Evolutionary conservation across 1,284 basidiomycete genomes (phyloP), one percentile per base, ranked within the genome.

Genomic region (Chalciporus sp.): DNA sequence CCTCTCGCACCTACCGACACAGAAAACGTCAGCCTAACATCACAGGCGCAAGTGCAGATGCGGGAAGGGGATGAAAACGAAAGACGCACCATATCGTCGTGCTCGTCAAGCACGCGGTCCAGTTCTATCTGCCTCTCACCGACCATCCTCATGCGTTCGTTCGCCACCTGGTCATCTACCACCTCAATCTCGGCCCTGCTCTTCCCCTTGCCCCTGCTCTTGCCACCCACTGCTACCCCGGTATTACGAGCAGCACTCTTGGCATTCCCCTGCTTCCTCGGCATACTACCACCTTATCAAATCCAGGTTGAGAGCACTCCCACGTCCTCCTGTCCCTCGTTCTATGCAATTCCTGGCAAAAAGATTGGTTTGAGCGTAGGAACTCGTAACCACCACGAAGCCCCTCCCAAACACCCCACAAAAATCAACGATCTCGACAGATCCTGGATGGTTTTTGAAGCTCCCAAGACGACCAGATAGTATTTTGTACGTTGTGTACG

Each of bases 51-150:
- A 37, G n/a, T 37, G 35, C n/a, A 37, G 35, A 17, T 31, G 29
- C 29, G 8, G 12, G 17, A 37, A 7, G 35, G 17, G 35, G n/a
- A 37, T 37, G 39, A 17, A 7, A 31, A 17, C 42, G 27, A 6
- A 19, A 28, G 37, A 81, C 86, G 65, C 66, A 91, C 90, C 69
- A 90, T 71, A 61, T 81, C 79, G 71, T 94, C 92, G 74, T 94
- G 92, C 56, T 67, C 76, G 55, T 88, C 84, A 57, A 85, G 69
- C 23, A 91, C 76, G 14, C 67, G 65, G 58, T 84, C 81, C 54
- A 93, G 69, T 60, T 86, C 75, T 12, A 63, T 65, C 67, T 88
- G 86, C 66, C 81, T 84, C 59, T 82, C 74, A 47, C 71, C 72
- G 9, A 93, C 62, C 63, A 86, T 65, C 52, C 73, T 72, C 11